A percentile compares a stretch with the other conserved stretches of the same genome.
Evolutionary conservation across 2,329 filamentous ascomycete genomes (phyloP).

Genomic region (Pseudocercospora fijiensis): DNA sequence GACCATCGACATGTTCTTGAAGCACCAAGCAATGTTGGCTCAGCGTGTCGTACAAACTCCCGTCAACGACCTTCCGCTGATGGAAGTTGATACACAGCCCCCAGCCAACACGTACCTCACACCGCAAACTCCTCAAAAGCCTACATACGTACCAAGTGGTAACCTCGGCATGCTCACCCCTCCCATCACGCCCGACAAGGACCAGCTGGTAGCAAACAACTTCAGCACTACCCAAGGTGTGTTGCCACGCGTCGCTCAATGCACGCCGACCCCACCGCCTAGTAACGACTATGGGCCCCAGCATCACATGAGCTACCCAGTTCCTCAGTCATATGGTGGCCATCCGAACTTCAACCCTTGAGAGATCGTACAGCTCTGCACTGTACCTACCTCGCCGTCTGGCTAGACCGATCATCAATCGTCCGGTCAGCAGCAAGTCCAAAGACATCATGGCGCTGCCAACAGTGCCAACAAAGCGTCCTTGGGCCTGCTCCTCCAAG

Average conservation of each 20-base stretch:
- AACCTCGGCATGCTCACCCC: slow-evolving; percentile 79
- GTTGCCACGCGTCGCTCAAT: slow-evolving; percentile 27
- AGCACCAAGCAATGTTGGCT: slow-evolving; percentile 52
- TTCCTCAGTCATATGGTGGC: slow-evolving; percentile 27
- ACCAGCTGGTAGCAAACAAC: slow-evolving; percentile 31
- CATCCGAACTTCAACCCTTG: slow-evolving; percentile 31
- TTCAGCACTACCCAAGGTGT: slow-evolving; percentile 31
- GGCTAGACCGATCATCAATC: neutral
- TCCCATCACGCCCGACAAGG: slow-evolving; percentile 75
- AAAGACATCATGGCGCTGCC: slow-evolving; percentile 9
- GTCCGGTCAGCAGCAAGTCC: neutral
- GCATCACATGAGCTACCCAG: slow-evolving; percentile 18
- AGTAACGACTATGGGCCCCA: slow-evolving; percentile 32
- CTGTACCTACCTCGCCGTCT: neutral
- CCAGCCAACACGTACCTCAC: slow-evolving; percentile 51
- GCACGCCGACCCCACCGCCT: slow-evolving; percentile 38
- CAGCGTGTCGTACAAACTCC: slow-evolving; percentile 33
- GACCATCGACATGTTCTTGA: slow-evolving; percentile 65
- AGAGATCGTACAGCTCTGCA: neutral
- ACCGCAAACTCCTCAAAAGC: slow-evolving; percentile 78
- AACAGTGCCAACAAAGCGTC: neutral
- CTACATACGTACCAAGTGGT: slow-evolving; percentile 59
- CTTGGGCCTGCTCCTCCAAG: neutral
- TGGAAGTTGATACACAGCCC: slow-evolving; percentile 31
- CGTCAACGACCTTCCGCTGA: slow-evolving; percentile 23